Evolutionary conservation across 768 basidiomycete species (phyloP), one percentile per base, ranked within the genome.

Genomic region (Tubosaeta sp.): DNA sequence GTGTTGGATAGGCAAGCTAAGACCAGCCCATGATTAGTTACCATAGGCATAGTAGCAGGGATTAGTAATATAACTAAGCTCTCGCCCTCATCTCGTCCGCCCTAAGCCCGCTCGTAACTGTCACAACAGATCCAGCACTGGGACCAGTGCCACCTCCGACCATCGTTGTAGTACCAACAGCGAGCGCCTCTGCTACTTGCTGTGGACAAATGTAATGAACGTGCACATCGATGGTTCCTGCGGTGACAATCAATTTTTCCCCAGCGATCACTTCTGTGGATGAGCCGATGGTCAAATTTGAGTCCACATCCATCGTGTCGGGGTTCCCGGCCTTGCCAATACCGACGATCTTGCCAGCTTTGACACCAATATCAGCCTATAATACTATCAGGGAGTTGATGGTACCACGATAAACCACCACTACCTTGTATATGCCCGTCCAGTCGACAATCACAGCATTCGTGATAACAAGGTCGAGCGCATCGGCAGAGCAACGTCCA

Each of bases 321-420:
- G 93, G 94, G 68, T 98, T 99, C 1, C 97, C 97, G 9, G 93
- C 91, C 69, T 99, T 98, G n/a, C 95, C 97, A 47, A 98, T 86
- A 0, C 88, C 93, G 12, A 75, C 76, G 55, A 98, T 97, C 34
- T 73, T 60, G 0, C 95, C 95, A 50, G 81, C 66, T 70, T 88
- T 93, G 50, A 99, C 78, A 26, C 97, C 95, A 46, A 99, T 91
- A 63, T 98, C 97, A 17, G 95, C 95, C 91, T 97, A 63, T 1
- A 43, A 39, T 25, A 13, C 27, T 11, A 46, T 60, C 32, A 64
- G 50, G 43, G 19, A 38, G 13, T 13, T 14, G 26, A 43, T 17
- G 27, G 14, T 22, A 12, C 13, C 16, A 55, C n/a, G 7, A 26
- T 38, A 46, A 51, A 6, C 26, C 32, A 27, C 25, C 12, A 38